phyloP scores from a whole-genome alignment of 1,139 yeast species.

The Blastobotrys raffinosifermentans region DNA sequence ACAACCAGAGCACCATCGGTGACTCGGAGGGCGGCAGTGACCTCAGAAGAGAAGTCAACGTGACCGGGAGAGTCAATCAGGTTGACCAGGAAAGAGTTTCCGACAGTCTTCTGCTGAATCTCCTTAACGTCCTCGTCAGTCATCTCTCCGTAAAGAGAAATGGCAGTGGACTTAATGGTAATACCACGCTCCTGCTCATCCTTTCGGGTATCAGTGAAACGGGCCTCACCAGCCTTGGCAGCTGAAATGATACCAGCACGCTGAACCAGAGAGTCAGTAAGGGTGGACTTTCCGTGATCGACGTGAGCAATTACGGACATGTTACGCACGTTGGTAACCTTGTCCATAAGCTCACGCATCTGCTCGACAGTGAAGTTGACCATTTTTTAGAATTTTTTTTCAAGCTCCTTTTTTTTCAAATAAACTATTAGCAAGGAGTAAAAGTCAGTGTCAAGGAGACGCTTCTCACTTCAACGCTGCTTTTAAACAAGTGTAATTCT shows the following conservation, averaged over 20 bases:
- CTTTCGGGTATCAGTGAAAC: conserved; percentile 99
- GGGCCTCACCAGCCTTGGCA: conserved; percentile 99
- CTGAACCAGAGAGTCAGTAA: conserved; percentile 98
- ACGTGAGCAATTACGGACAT: conserved; percentile 99
- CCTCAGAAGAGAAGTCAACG: conserved; percentile 99
- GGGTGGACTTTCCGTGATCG: conserved; percentile 99
- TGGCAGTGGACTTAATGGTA: conserved; percentile 98
- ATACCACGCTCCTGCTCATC: conserved; percentile 99
- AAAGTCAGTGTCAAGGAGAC: background rate
- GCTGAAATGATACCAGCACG: conserved; percentile 99
- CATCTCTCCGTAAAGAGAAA: conserved; percentile 90
- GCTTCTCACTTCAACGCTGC: too few species aligned
- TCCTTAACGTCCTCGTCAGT: conserved; percentile 88
- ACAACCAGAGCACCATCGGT: conserved; percentile 99
- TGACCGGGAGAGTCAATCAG: conserved; percentile 99
- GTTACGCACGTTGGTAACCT: conserved; percentile 99
- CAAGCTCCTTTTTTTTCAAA: background rate
- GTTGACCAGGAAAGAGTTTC: conserved; percentile 94
- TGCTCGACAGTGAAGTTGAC: conserved; percentile 35
- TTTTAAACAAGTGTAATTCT: too few species aligned
- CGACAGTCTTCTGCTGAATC: conserved; percentile 90
- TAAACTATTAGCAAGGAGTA: background rate
- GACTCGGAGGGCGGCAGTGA: conserved; percentile 99
- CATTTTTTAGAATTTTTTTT: background rate
- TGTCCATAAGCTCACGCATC: conserved; percentile 99